Conservation (phyloP, 148 eudicot species). For the Heliosperma pusillum region DNA sequence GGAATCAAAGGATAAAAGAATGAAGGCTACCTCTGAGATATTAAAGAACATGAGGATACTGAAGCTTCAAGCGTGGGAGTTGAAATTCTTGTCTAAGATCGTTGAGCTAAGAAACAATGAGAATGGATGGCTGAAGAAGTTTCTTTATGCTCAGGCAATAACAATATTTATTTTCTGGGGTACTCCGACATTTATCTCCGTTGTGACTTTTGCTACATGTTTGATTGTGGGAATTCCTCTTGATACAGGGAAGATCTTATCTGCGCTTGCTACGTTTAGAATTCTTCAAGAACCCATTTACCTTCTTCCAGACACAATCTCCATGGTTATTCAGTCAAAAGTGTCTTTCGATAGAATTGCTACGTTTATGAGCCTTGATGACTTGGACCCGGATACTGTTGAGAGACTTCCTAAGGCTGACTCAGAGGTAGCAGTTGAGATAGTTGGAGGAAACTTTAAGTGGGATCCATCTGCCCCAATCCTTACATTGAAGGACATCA, state of each 20-base stretch:
- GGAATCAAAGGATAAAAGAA: conserved; percentile 29
- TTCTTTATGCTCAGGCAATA: conserved; percentile 16
- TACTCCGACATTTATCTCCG: conserved; percentile 33
- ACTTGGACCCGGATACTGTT: conserved; percentile 25
- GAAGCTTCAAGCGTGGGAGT: conserved; percentile 40
- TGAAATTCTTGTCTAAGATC: conserved; percentile 34
- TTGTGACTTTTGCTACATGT: conserved; percentile 27
- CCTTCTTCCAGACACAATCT: conserved; percentile 32
- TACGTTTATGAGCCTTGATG: conserved; percentile 34
- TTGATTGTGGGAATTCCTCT: conserved; percentile 31
- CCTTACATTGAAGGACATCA: conserved; percentile 28
- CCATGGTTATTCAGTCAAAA: conserved; percentile 35
- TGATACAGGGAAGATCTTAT: conserved; percentile 30
- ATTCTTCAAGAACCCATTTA: conserved; percentile 36
- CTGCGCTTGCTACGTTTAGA: conserved; percentile 38
- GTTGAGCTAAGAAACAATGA: conserved; percentile 24
- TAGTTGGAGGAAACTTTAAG: conserved; percentile 32
- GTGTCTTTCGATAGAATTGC: conserved; percentile 40
- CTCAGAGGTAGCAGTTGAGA: conserved; percentile 32
- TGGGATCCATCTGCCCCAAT: conserved; percentile 28
- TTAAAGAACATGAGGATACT: conserved; percentile 36
- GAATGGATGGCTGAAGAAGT: conserved; percentile 31
- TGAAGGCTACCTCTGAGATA: conserved; percentile 36
- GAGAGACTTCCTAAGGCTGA: conserved; percentile 30
- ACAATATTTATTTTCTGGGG: conserved; percentile 25